Conservation (phyloP, 2,329 filamentous ascomycete genomes). For the Tolypocladium amazonense region DNA sequence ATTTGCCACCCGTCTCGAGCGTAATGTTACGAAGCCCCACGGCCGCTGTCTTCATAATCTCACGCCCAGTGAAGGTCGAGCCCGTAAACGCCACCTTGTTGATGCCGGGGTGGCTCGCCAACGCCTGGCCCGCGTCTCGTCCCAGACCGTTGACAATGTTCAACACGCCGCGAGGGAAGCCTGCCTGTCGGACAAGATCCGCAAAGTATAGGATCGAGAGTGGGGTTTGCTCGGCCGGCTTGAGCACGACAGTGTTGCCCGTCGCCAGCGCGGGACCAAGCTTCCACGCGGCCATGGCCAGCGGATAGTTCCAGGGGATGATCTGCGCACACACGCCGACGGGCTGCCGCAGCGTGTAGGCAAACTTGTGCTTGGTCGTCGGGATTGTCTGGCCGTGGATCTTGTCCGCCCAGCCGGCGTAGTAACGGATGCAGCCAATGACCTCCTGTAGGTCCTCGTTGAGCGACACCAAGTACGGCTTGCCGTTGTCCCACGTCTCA, state of each 20-base stretch:
- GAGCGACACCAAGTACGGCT: constrained; percentile 53
- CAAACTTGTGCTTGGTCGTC: constrained; percentile 56
- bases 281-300: constrained; percentile 49
- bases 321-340: constrained; percentile 68
- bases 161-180: constrained; percentile 68
- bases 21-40: constrained; percentile 56
- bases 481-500: constrained; percentile 77
- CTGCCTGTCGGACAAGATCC: constrained; percentile 58
- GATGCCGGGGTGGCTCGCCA: constrained; percentile 56
- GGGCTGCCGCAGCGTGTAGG: constrained; percentile 65
- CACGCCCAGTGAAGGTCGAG: constrained; percentile 58
- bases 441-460: constrained; percentile 50
- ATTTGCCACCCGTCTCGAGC: constrained; percentile 58
- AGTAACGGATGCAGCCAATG: constrained; percentile 51
- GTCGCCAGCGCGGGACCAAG: constrained; percentile 59
- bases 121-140: constrained; percentile 54
- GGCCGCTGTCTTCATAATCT: constrained; percentile 69
- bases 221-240: constrained; percentile 58
- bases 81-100: constrained; percentile 76
- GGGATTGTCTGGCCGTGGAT: constrained; percentile 68
- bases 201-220: constrained; percentile 56
- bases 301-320: constrained; percentile 65
- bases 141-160: constrained; percentile 68
- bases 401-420: constrained; percentile 71
- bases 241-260: constrained; percentile 54